Evolutionary conservation across 2,329 filamentous ascomycete genomes (phyloP), one percentile per base, ranked within the genome.

Genomic region (Fusarium pseudoanthophilum): DNA sequence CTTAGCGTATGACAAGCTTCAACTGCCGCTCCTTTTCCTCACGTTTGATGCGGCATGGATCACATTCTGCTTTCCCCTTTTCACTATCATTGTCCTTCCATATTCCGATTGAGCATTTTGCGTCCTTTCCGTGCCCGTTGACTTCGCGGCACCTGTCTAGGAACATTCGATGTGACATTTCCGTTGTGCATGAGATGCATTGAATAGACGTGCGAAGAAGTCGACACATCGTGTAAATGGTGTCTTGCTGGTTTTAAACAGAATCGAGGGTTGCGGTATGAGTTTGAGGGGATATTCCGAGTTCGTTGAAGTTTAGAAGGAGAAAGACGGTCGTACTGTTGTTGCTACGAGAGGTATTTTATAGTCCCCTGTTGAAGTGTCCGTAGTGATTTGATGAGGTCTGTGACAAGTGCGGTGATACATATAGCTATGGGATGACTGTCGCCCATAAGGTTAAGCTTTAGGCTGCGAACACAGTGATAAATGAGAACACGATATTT

Each of bases 311-410:
- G 24, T 39, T 39, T 9, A 5, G 8, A 28, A 18, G 30, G 26
- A 9, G 20, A 28, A 28, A 2, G 0, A n/a, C 8, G 14, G 4
- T 4, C 11, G 8, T 2, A n/a, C 7, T 4, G 11, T 28, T 14
- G 11, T 6, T 16, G 14, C 20, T 18, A 0, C 1, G 3, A 18
- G 2, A 1, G 7, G 15, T 34, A 0, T 13, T 18, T 28, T n/a
- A 18, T 53, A 53, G 20, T n/a, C 34, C 2, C 2, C 18, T 5
- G 2, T 15, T 8, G 0, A 5, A 7, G 4, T 2, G 4, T 20
- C 1, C 1, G 2, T 7, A 9, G 10, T 37, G 24, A 28, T 37
- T 16, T 1, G 2, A 21, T 9, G 18, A 14, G 11, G 7, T 3
- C 7, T 28, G 7, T 21, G 13, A n/a, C 7, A 28, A 28, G 15